phyloP scores from a whole-genome alignment of 2,329 filamentous ascomycete genomes.

The Calonectria leucothoes region DNA sequence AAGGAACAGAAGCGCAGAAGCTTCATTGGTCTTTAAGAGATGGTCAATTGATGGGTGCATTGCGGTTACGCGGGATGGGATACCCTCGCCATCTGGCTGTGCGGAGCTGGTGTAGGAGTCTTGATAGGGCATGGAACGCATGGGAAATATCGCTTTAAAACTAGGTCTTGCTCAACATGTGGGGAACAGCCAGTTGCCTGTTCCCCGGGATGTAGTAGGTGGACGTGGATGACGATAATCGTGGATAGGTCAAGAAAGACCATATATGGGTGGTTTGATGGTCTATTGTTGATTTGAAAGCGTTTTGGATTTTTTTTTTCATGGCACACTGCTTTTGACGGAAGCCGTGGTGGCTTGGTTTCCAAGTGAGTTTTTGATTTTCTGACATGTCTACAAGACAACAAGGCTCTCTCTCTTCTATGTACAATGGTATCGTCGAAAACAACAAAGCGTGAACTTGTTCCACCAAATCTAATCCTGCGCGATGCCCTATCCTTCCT shows the following conservation, averaged over 20 bases:
- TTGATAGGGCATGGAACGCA: not conserved
- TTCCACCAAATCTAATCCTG: not conserved
- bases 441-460: not conserved
- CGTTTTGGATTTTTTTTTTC: slow-evolving; percentile 15
- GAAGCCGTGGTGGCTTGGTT: slow-evolving; percentile 12
- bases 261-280: slow-evolving; percentile 7
- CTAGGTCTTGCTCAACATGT: slow-evolving; percentile 1
- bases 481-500: not conserved
- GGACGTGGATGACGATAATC: slow-evolving; percentile 7
- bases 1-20: slow-evolving; percentile 57
- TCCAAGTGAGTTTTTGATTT: slow-evolving; percentile 3
- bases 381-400: slow-evolving; percentile 3
- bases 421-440: slow-evolving; percentile 19
- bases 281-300: slow-evolving; percentile 15
- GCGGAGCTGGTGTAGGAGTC: not conserved
- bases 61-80: not conserved
- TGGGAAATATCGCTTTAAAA: slow-evolving; percentile 16
- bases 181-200: not conserved
- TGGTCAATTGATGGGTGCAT: not conserved
- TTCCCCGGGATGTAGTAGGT: slow-evolving; percentile 8
- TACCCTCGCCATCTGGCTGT: not conserved
- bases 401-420: not conserved
- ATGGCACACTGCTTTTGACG: not conserved
- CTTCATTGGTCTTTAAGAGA: slow-evolving; percentile 32
- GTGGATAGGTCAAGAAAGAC: slow-evolving; percentile 11